These are phyloP conservation scores for Silene noctiflora DNA, from an alignment of 179 eudicot genomes.

Conservation along the genomic window DNA sequence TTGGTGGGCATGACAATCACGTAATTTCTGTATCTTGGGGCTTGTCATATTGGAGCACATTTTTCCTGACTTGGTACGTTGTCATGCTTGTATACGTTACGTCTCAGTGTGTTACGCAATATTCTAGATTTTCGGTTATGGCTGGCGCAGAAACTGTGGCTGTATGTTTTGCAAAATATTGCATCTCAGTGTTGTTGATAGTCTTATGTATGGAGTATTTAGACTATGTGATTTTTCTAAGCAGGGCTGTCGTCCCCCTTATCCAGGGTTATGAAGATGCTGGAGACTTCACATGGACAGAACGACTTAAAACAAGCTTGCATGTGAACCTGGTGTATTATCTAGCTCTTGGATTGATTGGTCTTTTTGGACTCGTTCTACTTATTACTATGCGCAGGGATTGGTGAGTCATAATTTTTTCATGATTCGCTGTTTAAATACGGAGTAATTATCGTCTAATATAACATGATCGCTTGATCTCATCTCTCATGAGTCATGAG, in stretches of 20 bases:
- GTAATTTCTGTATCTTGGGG: conserved; percentile 85
- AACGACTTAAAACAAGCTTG: conserved; percentile 76
- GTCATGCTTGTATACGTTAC: background rate
- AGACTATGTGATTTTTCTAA: conserved; percentile 44
- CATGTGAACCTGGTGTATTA: conserved; percentile 79
- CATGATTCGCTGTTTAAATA: background rate
- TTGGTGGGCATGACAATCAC: conserved; percentile 38
- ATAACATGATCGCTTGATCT: background rate
- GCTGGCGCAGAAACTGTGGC: conserved; percentile 12
- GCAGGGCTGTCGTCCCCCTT: conserved; percentile 92
- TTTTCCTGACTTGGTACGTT: conserved; percentile 82
- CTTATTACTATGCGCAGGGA: conserved; percentile 51
- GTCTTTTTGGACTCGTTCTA: conserved; percentile 74
- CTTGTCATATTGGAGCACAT: conserved; percentile 96
- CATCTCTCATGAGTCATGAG: background rate
- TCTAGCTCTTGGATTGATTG: conserved; percentile 65
- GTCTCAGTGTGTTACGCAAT: background rate
- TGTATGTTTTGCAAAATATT: background rate
- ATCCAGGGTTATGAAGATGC: conserved; percentile 96
- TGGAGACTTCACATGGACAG: conserved; percentile 78
- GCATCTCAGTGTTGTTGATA: conserved; percentile 26
- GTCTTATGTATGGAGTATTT: conserved; percentile 36
- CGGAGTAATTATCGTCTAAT: too few relatives aligned
- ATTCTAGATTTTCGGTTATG: conserved; percentile 9
- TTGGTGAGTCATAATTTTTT: conserved; percentile 37